phyloP scores from a whole-genome alignment of 768 basidiomycete genomes.

The Calocybe cyanea region DNA sequence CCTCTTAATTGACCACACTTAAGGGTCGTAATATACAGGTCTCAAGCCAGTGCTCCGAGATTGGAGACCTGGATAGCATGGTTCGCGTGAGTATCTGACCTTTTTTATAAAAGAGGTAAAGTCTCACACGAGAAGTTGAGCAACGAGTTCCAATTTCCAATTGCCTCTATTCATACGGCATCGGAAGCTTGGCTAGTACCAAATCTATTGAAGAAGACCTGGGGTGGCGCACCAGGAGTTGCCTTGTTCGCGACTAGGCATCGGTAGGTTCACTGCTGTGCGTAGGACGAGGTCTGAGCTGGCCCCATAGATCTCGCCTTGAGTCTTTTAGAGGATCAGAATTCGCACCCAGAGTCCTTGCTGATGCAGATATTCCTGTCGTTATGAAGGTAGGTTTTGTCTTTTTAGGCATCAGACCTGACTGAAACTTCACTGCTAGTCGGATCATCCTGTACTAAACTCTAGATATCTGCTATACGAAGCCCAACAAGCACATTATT shows the following conservation, averaged over 20 bases:
- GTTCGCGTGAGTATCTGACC: constrained; percentile 48
- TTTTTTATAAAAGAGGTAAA: neutral
- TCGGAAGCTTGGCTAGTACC: constrained; percentile 91
- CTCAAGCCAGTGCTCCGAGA: constrained; percentile 67
- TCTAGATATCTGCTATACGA: constrained; percentile 68
- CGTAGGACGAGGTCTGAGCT: neutral
- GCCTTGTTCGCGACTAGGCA: constrained; percentile 82
- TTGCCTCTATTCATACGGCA: constrained; percentile 84
- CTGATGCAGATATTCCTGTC: constrained; percentile 67
- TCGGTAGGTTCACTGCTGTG: constrained; percentile 31
- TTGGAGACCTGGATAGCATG: constrained; percentile 67
- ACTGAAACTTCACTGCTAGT: constrained; percentile 28
- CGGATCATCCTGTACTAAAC: constrained; percentile 57
- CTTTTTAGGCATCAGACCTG: neutral
- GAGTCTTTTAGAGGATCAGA: constrained; percentile 69
- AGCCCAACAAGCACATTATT: constrained; percentile 69
- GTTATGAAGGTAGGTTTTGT: constrained; percentile 62
- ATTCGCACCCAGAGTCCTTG: constrained; percentile 73
- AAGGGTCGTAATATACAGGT: constrained; percentile 33
- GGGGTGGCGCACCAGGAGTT: constrained; percentile 59
- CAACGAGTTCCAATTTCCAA: constrained; percentile 85
- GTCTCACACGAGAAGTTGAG: constrained; percentile 48
- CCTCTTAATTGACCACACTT: neutral
- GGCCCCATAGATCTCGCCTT: constrained; percentile 36
- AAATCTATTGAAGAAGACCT: constrained; percentile 71